Base-by-base conservation (phyloP, 176 grass and related monocot genomes). In the Carex pumila region DNA sequence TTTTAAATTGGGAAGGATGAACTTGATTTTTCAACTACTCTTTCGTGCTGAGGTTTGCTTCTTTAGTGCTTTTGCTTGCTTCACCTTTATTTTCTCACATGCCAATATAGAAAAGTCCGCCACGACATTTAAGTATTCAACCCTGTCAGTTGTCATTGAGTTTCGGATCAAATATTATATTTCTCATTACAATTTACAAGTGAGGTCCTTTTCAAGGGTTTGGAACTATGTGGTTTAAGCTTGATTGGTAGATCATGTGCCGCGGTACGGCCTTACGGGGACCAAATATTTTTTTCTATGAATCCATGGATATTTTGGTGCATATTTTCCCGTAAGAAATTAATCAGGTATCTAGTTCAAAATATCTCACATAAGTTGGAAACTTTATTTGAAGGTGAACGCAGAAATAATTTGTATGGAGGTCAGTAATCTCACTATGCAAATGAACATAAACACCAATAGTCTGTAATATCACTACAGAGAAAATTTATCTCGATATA, bases 171-270 rank as follows among this genome's bases (percentile, higher is more conserved):
- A 31, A 15, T 5, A 75, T 30, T 14, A 75, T 53, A 30, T 45
- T 2, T 53, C 10, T 53, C 4, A 14, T 11, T 75, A 13, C 30
- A 45, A 45, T 22, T 55, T 49, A 68, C 53, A 18, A 69, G 21
- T 68, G 81, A 55, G 37, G 80, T 83, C 59, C 5, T 53, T 82
- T 64, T 82, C 61, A 31, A 49, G 39, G 39, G 61, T n/a, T 82
- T 65, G 80, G 41, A 83, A 54, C 10, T 81, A 43, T 22, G 45
- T 30, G 79, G 61, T 25, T 69, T 22, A 18, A 18, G 61, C 18
- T 65, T 31, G 12, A 66, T 68, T 52, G 45, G 41, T 83, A 53
- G 41, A 83, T 83, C 49, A 65, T 66, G 64, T 83, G 58, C 62
- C 79, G 13, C 13, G 34, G 66, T 39, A 70, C 34, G 15, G 32